Evolutionary conservation across 2,329 filamentous ascomycete genomes (phyloP).

Genomic region (Dactylellina drechsleri): DNA sequence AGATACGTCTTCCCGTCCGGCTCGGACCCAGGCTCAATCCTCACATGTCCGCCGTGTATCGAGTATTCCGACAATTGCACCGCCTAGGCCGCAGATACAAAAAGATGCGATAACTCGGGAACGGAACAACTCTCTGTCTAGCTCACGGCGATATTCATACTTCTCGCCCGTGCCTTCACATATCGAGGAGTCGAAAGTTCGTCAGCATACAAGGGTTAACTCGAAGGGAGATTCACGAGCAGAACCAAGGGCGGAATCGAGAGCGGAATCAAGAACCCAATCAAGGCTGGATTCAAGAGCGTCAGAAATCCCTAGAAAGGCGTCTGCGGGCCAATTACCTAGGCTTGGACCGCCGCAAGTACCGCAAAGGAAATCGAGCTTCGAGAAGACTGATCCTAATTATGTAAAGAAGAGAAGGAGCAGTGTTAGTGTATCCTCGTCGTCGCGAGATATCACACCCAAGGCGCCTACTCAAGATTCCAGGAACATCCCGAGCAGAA

Average conservation of each 20-base stretch:
- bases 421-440: constrained; percentile 26
- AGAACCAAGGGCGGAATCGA: constrained; percentile 22
- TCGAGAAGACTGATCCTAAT: constrained; percentile 38
- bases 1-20: constrained; percentile 16
- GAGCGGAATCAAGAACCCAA: neutral
- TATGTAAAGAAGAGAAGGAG: constrained; percentile 40
- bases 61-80: constrained; percentile 52
- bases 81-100: constrained; percentile 30
- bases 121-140: constrained; percentile 5
- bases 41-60: constrained; percentile 36
- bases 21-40: constrained; percentile 6
- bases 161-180: constrained; percentile 1
- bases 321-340: constrained; percentile 37
- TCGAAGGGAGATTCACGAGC: neutral
- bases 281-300: constrained; percentile 7
- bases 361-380: constrained; percentile 33
- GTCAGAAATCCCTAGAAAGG: constrained; percentile 37
- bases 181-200: constrained; percentile 1
- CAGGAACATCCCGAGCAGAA: constrained; percentile 43
- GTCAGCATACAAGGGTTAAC: constrained; percentile 6
- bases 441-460: constrained; percentile 28
- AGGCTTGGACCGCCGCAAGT: constrained; percentile 24
- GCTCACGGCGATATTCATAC: constrained; percentile 29
- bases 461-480: constrained; percentile 35
- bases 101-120: constrained; percentile 16